Conservation (phyloP, 2,329 filamentous ascomycete species). For the Parafenestella ontariensis region DNA sequence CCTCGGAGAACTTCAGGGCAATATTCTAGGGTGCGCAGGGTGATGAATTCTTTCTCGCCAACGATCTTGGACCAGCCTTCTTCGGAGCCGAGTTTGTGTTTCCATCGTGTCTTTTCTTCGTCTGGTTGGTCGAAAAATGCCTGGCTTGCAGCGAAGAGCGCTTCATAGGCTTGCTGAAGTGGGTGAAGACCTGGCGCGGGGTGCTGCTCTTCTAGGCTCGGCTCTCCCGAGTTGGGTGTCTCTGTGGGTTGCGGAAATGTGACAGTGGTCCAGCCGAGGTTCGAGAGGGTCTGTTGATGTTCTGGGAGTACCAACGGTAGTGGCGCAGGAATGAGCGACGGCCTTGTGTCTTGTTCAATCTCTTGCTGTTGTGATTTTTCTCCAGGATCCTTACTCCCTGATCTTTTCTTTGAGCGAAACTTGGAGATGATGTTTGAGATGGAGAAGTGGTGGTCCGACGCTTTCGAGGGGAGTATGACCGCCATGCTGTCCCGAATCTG, state of each 20-base stretch:
- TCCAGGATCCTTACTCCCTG: neutral
- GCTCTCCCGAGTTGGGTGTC: too few relatives aligned
- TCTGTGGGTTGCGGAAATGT: conserved; percentile 33
- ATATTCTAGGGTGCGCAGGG: conserved; percentile 38
- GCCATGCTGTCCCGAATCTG: conserved; percentile 23
- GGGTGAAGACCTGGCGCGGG: conserved; percentile 28
- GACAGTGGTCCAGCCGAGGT: conserved; percentile 47
- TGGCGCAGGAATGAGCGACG: conserved; percentile 29
- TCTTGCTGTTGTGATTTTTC: neutral
- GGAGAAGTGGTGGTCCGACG: conserved; percentile 26
- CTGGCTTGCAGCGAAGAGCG: conserved; percentile 39
- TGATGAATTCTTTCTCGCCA: conserved; percentile 51
- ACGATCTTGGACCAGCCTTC: conserved; percentile 47
- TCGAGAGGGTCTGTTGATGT: conserved; percentile 39
- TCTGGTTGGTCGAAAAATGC: conserved; percentile 40
- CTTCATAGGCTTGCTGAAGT: conserved; percentile 37
- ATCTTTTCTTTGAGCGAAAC: conserved; percentile 28
- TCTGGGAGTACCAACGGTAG: conserved; percentile 43
- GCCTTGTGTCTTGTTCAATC: conserved; percentile 18
- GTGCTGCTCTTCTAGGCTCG: neutral
- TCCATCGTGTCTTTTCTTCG: conserved; percentile 37
- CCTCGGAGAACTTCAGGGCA: conserved; percentile 41
- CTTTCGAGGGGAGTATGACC: conserved; percentile 16
- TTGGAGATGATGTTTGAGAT: conserved; percentile 40
- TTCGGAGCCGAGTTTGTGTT: conserved; percentile 43